Conservation (phyloP, 129 eudicot genomes). For the Escallonia herrerae region DNA sequence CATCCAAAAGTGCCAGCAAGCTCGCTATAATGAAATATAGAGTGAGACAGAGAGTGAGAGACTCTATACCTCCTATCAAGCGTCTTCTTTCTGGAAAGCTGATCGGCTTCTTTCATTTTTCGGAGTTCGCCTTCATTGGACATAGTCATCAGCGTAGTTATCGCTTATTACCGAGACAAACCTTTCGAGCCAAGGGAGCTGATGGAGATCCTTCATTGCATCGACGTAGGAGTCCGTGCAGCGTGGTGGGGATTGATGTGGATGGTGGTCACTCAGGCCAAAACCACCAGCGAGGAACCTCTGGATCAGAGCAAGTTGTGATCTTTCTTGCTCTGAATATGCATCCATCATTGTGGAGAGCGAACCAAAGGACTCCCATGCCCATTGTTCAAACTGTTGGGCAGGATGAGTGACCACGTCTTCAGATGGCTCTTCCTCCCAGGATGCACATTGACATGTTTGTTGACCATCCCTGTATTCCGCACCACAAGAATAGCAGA, state of each 20-base stretch:
- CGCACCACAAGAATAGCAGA: constrained; percentile 87
- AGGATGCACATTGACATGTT: constrained; percentile 57
- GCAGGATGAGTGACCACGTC: constrained; percentile 35
- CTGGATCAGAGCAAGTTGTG: constrained; percentile 87
- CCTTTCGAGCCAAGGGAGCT: constrained; percentile 99
- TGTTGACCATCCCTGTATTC: constrained; percentile 52
- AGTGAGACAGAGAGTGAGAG: constrained; percentile 11
- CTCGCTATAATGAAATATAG: background rate
- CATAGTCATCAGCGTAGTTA: constrained; percentile 73
- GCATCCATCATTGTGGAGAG: constrained; percentile 72
- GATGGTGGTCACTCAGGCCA: constrained; percentile 57
- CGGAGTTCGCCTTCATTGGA: constrained; percentile 23
- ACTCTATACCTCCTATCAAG: constrained; percentile 6
- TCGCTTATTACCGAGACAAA: constrained; percentile 90
- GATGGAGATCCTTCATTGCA: constrained; percentile 91
- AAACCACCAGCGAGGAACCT: constrained; percentile 85
- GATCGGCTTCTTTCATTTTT: constrained; percentile 3
- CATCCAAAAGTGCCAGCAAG: background rate
- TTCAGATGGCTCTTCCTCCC: constrained; percentile 38
- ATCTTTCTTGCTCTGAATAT: constrained; percentile 90
- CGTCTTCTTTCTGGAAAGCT: background rate
- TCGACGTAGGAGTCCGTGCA: constrained; percentile 72
- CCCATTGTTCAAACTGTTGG: constrained; percentile 70
- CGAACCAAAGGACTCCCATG: constrained; percentile 80
- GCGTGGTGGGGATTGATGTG: constrained; percentile 58